phyloP scores from a whole-genome alignment of 2,329 filamentous ascomycete genomes.

The Colletotrichum sojae region DNA sequence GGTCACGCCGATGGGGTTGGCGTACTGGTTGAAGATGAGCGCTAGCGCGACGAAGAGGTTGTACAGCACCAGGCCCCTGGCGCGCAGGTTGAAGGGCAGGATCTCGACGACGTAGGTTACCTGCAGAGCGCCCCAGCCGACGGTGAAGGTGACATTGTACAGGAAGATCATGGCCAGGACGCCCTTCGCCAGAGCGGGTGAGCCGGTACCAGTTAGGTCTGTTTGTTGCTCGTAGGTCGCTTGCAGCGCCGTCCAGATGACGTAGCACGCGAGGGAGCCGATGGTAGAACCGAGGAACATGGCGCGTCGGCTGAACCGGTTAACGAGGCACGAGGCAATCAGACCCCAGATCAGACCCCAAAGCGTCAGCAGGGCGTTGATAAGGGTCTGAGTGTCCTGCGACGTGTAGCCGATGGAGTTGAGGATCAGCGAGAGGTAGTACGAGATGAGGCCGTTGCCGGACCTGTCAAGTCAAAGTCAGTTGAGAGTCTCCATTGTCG shows the following conservation, averaged over 20 bases:
- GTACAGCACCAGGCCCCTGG: constrained; percentile 48
- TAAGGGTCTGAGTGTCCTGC: constrained; percentile 47
- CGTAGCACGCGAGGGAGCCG: constrained; percentile 41
- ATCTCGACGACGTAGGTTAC: constrained; percentile 62
- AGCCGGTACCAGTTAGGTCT: constrained; percentile 31
- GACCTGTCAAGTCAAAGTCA: constrained; percentile 50
- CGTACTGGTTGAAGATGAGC: constrained; percentile 34
- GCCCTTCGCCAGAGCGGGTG: constrained; percentile 34
- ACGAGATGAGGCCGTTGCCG: constrained; percentile 52
- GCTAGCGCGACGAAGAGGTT: constrained; percentile 45
- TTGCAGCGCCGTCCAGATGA: constrained; percentile 41
- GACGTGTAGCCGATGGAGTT: constrained; percentile 48
- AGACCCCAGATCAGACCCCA: constrained; percentile 41
- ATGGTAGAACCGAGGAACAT: constrained; percentile 52
- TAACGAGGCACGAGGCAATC: constrained; percentile 51
- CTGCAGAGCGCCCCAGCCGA: constrained; percentile 57
- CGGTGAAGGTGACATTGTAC: constrained; percentile 50
- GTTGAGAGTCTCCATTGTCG: constrained; percentile 30
- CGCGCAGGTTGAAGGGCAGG: constrained; percentile 54
- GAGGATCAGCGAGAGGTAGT: constrained; percentile 55
- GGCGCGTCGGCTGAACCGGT: constrained; percentile 37
- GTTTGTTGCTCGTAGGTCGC: constrained; percentile 43
- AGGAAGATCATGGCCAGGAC: constrained; percentile 53
- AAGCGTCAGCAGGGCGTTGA: constrained; percentile 47
- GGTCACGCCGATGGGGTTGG: constrained; percentile 33